Evolutionary conservation across 257 asterid species (phyloP), one percentile per base, ranked within the genome.

Genomic region (Paulownia fortunei): DNA sequence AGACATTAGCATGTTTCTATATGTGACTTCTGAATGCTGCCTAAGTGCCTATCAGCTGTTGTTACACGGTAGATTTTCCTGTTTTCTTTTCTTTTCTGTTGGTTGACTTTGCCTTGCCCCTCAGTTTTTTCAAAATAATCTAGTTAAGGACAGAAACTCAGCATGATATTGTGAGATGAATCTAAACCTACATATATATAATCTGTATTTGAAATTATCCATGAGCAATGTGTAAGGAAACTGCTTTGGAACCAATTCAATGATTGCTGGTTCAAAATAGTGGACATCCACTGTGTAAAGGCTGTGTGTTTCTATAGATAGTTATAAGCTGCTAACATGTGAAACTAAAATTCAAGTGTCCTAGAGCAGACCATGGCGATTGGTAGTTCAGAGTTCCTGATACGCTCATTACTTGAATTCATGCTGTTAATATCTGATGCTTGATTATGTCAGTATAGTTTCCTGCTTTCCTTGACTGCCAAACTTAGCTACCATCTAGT

Each of bases 1-100:
- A 61, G 54, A 59, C 41, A 8, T n/a, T 52, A 75, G 26, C 41
- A 12, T 79, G 75, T 60, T 42, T 82, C 64, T 74, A 27, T 64
- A 73, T 63, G 51, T 39, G 19, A 37, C 24, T 26, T 42, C 58
- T 77, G 80, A 23, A 56, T 49, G 63, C 61, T 76, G 54, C 56
- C 69, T 44, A 41, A 2, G 23, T 56, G 63, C 16, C 21, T 15
- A 60, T 69, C 42, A 27, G 19, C 39, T 68, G 10, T 49, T 32
- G 27, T 60, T 75, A 6, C 60, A n/a, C 18, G 39, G 27, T 32
- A 13, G 21, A 69, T 72, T 4, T 46, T 58, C n/a, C 62, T 58
- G 30, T 23, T 39, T n/a, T 37, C 3, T 32, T 23, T n/a, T 56
- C 66, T 21, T 67, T 63, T 24, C 3, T 8, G 51, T 36, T 77